A percentile compares a stretch with the other conserved stretches of the same genome.
Conservation (phyloP, 2,329 filamentous ascomycete species). For the Pestalotiopsis fici region DNA sequence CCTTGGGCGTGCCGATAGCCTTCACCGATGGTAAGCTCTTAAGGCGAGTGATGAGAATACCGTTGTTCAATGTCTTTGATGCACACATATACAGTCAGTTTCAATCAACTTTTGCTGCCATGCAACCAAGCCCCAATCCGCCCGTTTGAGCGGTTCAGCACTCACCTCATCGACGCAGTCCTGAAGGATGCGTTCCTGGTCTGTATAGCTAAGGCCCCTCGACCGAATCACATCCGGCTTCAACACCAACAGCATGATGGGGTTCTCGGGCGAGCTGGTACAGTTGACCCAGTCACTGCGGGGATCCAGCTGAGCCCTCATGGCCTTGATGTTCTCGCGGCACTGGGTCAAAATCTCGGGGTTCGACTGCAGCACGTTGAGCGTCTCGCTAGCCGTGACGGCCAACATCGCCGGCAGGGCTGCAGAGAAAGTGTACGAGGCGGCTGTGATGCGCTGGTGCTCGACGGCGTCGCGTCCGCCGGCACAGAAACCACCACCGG, state of each 20-base stretch:
- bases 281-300: slow-evolving; percentile 91
- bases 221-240: slow-evolving; percentile 80
- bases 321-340: slow-evolving; percentile 82
- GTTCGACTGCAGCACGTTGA: slow-evolving; percentile 82
- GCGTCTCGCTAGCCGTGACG: slow-evolving; percentile 91
- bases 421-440: slow-evolving; percentile 93
- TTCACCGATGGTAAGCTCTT: slow-evolving; percentile 73
- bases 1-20: slow-evolving; percentile 64
- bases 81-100: slow-evolving; percentile 10
- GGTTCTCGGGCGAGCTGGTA: slow-evolving; percentile 81
- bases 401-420: slow-evolving; percentile 91
- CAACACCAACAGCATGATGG: slow-evolving; percentile 78
- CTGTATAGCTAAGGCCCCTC: slow-evolving; percentile 67
- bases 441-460: slow-evolving; percentile 91
- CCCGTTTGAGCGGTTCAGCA: slow-evolving; percentile 10
- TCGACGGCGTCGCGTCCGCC: slow-evolving; percentile 89
- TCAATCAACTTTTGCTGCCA: background rate
- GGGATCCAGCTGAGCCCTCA: slow-evolving; percentile 86
- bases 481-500: slow-evolving; percentile 94
- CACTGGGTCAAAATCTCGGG: slow-evolving; percentile 79
- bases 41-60: slow-evolving; percentile 83
- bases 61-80: slow-evolving; percentile 71
- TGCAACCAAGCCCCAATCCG: background rate
- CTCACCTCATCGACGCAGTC: slow-evolving; percentile 96
- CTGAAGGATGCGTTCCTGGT: slow-evolving; percentile 83